Percentiles rank a stretch among this genome's conserved stretches.
Evolutionary conservation across 2,329 filamentous ascomycete genomes (phyloP).

Genomic region (Diaporthe caulivora): DNA sequence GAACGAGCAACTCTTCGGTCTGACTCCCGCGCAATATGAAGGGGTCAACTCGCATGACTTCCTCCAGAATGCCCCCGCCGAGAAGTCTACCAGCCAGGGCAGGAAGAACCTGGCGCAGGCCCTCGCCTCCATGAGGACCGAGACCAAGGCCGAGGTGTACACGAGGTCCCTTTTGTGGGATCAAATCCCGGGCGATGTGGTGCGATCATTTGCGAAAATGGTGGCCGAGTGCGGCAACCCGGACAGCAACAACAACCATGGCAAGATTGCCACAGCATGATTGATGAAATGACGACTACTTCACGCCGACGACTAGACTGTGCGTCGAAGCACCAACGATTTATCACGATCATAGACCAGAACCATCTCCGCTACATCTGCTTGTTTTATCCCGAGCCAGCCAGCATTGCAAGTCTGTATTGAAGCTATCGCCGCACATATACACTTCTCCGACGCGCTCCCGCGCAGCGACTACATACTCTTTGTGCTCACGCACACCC

Average conservation of each 20-base stretch:
- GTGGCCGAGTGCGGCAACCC: constrained; percentile 77
- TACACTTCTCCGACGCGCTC: constrained; percentile 42
- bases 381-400: constrained; percentile 40
- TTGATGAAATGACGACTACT: constrained; percentile 46
- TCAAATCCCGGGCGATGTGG: constrained; percentile 90
- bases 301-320: constrained; percentile 40
- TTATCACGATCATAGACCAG: constrained; percentile 40
- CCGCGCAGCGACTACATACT: constrained; percentile 39
- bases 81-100: constrained; percentile 69
- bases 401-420: constrained; percentile 37
- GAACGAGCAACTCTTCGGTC: constrained; percentile 87
- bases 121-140: constrained; percentile 81
- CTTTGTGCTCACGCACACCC: constrained; percentile 40
- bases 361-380: constrained; percentile 40
- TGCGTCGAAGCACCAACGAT: constrained; percentile 38
- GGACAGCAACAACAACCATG: constrained; percentile 52
- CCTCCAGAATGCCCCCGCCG: constrained; percentile 65
- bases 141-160: constrained; percentile 88
- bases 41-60: constrained; percentile 83
- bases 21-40: constrained; percentile 90
- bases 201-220: constrained; percentile 92
- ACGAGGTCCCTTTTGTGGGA: constrained; percentile 94
- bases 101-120: constrained; percentile 84
- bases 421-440: constrained; percentile 40
- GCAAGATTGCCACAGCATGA: constrained; percentile 49